Evolutionary conservation across 2,329 filamentous ascomycete species (phyloP).

Genomic region (Aureobasidium leucospermi): DNA sequence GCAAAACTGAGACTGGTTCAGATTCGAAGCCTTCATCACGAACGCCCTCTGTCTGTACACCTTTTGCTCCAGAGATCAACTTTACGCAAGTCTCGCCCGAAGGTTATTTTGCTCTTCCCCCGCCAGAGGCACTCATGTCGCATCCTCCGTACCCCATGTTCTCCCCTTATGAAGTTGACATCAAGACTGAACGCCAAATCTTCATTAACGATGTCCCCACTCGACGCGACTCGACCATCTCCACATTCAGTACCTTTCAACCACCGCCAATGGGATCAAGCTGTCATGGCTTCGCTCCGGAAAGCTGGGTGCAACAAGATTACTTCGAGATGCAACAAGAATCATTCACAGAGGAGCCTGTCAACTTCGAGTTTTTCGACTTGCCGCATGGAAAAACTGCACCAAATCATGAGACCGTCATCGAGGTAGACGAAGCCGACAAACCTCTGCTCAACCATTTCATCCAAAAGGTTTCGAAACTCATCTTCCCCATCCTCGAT

Average conservation of each 20-base stretch:
- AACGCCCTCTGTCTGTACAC: slow-evolving; percentile 73
- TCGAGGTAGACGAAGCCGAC: slow-evolving; percentile 83
- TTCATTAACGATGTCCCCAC: slow-evolving; percentile 87
- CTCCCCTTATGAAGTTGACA: slow-evolving; percentile 84
- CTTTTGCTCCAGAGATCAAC: slow-evolving; percentile 56
- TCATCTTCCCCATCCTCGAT: slow-evolving; percentile 88
- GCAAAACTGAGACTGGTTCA: slow-evolving; percentile 72
- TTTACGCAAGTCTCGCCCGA: slow-evolving; percentile 56
- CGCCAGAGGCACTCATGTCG: slow-evolving; percentile 35
- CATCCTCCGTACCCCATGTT: slow-evolving; percentile 52
- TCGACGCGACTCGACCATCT: slow-evolving; percentile 76
- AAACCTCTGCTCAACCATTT: slow-evolving; percentile 85
- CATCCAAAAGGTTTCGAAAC: slow-evolving; percentile 75
- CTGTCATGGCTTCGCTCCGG: slow-evolving; percentile 54
- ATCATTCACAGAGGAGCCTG: slow-evolving; percentile 50
- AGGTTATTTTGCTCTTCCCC: slow-evolving; percentile 57
- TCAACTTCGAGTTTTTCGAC: slow-evolving; percentile 75
- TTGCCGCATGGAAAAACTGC: slow-evolving; percentile 63
- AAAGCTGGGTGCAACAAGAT: slow-evolving; percentile 66
- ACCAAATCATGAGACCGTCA: slow-evolving; percentile 58
- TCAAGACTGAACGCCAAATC: slow-evolving; percentile 92
- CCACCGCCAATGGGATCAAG: slow-evolving; percentile 64
- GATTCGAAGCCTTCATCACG: slow-evolving; percentile 66
- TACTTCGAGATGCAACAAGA: slow-evolving; percentile 62
- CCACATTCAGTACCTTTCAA: slow-evolving; percentile 87